Base-by-base conservation (phyloP, 768 basidiomycete genomes). In the Pholiota microspora region DNA sequence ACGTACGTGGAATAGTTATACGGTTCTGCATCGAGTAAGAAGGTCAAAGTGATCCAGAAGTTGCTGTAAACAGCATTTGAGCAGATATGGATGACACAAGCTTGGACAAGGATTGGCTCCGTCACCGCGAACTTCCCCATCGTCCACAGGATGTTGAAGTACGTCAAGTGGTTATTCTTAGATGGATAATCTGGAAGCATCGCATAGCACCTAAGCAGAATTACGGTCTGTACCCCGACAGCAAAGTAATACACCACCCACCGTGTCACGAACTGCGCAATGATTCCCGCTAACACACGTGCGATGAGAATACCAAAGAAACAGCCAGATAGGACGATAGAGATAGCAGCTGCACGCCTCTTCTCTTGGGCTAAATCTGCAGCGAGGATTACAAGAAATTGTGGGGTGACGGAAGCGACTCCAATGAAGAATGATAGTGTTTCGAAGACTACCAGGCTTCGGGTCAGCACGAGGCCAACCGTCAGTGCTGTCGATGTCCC, bases 171-270 rank as follows among this genome's bases (percentile, higher is more conserved):
- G 23, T 63, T 67, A 64, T 88, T 87, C 66, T 89, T 92, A 10
- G 86, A 80, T 1, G 91, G 92, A 62, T 89, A 93, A 68, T 95
- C 92, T 1, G 92, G 92, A 18, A 93, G 70, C 51, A 85, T 59
- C 18, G 81, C 67, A 62, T 87, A 93, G 35, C 83, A 70, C 16
- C 86, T 75, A 4, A 77, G 29, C 6, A 87, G 69, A 8, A 91
- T 81, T 21, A 79, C 51, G 53, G 57, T 70, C 64, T 93, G 92
- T 13, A 89, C 71, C 4, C 85, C 89, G 40, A 92, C 81, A 2
- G 89, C 81, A 67, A 91, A 73, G 69, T 85, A 92, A 64, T 91
- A 94, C 28, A 90, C 84, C 34, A 87, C 82, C 16, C 84, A 74
- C 85, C 88, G 93, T 13, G 79, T 76, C 0, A 74, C 73, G 60